Evolutionary conservation across 805 yeast species (phyloP).

Genomic region (Zygoascus tannicola): DNA sequence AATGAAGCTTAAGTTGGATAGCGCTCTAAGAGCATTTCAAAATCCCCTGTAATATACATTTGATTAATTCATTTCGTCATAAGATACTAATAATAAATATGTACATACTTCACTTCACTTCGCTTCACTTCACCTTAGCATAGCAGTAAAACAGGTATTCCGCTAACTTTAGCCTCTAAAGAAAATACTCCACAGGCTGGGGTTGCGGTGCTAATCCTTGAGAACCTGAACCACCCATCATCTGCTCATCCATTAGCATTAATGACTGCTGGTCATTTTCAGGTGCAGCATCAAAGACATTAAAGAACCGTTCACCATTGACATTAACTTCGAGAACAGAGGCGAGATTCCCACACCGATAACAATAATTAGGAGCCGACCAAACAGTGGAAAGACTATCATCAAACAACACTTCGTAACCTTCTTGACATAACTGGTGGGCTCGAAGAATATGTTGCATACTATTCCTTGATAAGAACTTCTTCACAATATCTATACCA

Average conservation of each 20-base stretch:
- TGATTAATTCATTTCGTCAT: neutral
- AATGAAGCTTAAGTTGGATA: slow-evolving; percentile 68
- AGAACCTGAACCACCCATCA: slow-evolving; percentile 17
- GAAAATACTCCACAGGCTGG: slow-evolving; percentile 44
- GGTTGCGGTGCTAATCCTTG: slow-evolving; percentile 21
- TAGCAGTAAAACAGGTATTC: neutral
- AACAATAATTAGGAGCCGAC: slow-evolving; percentile 98
- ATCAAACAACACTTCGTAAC: slow-evolving; percentile 83
- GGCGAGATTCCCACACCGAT: slow-evolving; percentile 93
- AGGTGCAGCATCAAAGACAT: slow-evolving; percentile 95
- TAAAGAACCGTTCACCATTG: slow-evolving; percentile 62
- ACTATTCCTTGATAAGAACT: slow-evolving; percentile 67
- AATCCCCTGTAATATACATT: neutral
- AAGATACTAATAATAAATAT: neutral
- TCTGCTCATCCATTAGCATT: slow-evolving; percentile 20
- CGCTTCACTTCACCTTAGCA: no score
- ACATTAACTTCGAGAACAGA: slow-evolving; percentile 84
- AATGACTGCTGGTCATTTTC: slow-evolving; percentile 60
- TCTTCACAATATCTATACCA: slow-evolving; percentile 83
- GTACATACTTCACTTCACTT: neutral
- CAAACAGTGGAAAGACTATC: slow-evolving; percentile 93
- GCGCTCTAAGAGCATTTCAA: slow-evolving; percentile 65
- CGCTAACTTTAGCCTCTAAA: slow-evolving; percentile 21
- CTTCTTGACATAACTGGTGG: slow-evolving; percentile 94
- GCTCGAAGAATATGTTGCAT: slow-evolving; percentile 83